phyloP scores from a whole-genome alignment of 345 rosid genomes.

The Isatis tinctoria region DNA sequence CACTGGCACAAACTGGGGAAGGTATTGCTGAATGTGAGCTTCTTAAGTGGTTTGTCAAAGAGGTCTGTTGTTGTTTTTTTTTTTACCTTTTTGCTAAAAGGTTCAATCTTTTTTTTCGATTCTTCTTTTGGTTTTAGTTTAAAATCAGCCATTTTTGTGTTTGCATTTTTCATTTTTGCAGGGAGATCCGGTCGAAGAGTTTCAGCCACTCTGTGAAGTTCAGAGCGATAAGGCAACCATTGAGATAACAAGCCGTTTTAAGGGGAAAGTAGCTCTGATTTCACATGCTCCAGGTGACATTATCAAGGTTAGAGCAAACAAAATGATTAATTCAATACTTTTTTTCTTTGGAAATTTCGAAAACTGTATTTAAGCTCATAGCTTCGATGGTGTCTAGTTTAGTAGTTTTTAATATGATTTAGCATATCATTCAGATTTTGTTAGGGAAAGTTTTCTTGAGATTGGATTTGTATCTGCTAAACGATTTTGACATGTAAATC shows the following conservation, averaged over 20 bases:
- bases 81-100: background rate
- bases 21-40: slow-evolving; percentile 98
- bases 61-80: slow-evolving; percentile 45
- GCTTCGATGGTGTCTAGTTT: background rate
- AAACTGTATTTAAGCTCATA: background rate
- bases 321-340: background rate
- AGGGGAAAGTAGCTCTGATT: slow-evolving; percentile 63
- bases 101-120: background rate
- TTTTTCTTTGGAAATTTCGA: too few species aligned
- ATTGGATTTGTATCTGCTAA: background rate
- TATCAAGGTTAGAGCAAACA: slow-evolving; percentile 56
- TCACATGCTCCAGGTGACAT: slow-evolving; percentile 70
- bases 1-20: slow-evolving; percentile 96
- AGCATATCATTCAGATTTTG: background rate
- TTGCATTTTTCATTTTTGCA: slow-evolving; percentile 25
- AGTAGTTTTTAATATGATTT: background rate
- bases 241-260: slow-evolving; percentile 91
- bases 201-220: slow-evolving; percentile 95
- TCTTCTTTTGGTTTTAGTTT: background rate
- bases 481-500: background rate
- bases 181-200: slow-evolving; percentile 89
- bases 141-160: background rate
- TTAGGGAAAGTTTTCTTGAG: background rate
- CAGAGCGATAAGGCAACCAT: slow-evolving; percentile 98
- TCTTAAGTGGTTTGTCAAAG: slow-evolving; percentile 83